phyloP scores from a whole-genome alignment of 2,329 filamentous ascomycete species.

The Cyphellophora europaea region DNA sequence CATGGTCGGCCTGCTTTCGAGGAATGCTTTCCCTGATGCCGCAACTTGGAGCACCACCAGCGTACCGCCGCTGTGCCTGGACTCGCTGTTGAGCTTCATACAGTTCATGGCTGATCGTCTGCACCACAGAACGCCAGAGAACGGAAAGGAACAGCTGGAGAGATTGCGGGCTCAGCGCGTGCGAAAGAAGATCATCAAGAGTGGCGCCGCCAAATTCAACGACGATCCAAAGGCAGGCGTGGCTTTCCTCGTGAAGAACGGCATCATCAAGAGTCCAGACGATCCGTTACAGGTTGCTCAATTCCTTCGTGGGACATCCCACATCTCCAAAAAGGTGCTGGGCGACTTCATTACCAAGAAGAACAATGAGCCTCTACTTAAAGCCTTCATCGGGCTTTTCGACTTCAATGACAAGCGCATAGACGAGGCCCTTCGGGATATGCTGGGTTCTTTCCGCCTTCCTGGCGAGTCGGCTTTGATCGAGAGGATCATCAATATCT shows the following conservation, averaged over 20 bases:
- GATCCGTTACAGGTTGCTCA: constrained; percentile 71
- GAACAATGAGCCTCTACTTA: constrained; percentile 74
- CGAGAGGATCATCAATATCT: constrained; percentile 79
- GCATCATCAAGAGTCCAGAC: constrained; percentile 68
- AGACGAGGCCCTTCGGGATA: constrained; percentile 75
- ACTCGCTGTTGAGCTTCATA: constrained; percentile 81
- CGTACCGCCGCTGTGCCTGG: constrained; percentile 86
- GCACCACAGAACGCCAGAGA: constrained; percentile 52
- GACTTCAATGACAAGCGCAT: constrained; percentile 80
- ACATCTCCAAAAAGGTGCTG: constrained; percentile 80
- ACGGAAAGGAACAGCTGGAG: constrained; percentile 56
- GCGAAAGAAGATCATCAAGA: constrained; percentile 80
- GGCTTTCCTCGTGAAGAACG: constrained; percentile 73
- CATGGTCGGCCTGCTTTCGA: constrained; percentile 81
- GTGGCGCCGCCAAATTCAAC: constrained; percentile 85
- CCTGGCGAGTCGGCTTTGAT: constrained; percentile 91
- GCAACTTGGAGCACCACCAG: constrained; percentile 99
- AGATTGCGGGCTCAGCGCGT: constrained; percentile 61
- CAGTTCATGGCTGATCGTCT: constrained; percentile 85
- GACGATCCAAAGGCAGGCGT: constrained; percentile 86
- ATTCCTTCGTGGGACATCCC: constrained; percentile 78
- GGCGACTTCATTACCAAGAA: constrained; percentile 91
- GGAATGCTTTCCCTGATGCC: constrained; percentile 93
- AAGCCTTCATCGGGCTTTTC: constrained; percentile 77
- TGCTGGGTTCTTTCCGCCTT: constrained; percentile 87